Evolutionary conservation across 73 alveolate species (phyloP), one percentile per base, ranked within the genome.

Genomic region (Stentor roeselii): DNA sequence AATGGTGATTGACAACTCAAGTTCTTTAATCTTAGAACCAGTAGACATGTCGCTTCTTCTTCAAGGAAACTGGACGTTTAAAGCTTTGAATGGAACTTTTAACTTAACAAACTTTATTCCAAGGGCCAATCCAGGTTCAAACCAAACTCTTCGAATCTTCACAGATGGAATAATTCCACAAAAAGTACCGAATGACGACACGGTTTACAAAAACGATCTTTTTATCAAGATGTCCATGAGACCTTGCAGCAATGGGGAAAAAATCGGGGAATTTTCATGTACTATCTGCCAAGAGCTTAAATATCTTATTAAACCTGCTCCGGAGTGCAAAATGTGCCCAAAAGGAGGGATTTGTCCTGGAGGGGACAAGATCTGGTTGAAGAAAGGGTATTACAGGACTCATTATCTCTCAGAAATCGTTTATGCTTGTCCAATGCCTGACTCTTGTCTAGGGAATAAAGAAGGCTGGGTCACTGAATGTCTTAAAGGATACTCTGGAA

Each of bases 401-500:
- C 21, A 6, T 50, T 11, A 50, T 50, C 21, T 50, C 6, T 50
- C 67, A 50, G 67, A 50, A 50, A 50, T 50, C 21, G 21, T 50
- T 50, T 50, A 50, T 50, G 6, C 67, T 50, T 50, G 67, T 50
- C 6, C 6, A 11, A 50, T 50, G 6, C 67, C 67, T 11, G 67
- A 50, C 6, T 6, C 67, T 50, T 50, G 67, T 50, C 21, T 50
- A 50, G 67, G 67, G 67, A 50, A 50, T 50, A 21, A 50, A 50
- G 21, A 50, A 11, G 67, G 21, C 21, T 50, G 67, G 67, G 30
- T 11, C 6, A 21, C 30, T 11, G 6, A 6, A 11, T 87, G 93
- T 58, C 11, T 59, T 3, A 30, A 36, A 32, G 93, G 93, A 34
- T 87, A 67, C 34, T 30, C 80, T 67, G 80, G 80, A 34, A 67